Conservation (phyloP, 1,139 yeast species). For the Magnusiomyces suaveolens region DNA sequence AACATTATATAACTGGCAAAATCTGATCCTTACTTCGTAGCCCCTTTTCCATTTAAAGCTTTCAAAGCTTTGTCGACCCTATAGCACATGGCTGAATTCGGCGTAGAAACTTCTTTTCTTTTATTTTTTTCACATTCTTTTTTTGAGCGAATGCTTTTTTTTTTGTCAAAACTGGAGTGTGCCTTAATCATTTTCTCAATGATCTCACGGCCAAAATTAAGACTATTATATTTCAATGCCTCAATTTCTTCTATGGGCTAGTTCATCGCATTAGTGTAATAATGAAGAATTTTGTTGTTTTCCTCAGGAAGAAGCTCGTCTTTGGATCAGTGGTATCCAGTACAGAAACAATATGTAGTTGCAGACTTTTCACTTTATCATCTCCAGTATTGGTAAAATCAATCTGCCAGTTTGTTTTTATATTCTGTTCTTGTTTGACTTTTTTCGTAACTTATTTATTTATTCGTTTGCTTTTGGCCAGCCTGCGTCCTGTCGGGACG, state of each 20-base stretch:
- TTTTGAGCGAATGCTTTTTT: constrained; percentile 86
- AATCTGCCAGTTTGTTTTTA: constrained; percentile 2
- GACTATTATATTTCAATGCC: constrained; percentile 45
- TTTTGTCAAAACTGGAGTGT: constrained; percentile 79
- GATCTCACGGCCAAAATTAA: constrained; percentile 58
- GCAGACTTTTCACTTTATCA: constrained; percentile 7
- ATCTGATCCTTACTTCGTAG: constrained; percentile 28
- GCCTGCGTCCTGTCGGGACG: constrained; percentile 26
- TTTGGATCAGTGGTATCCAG: constrained; percentile 19
- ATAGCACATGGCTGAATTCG: constrained; percentile 74
- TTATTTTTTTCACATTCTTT: constrained; percentile 76
- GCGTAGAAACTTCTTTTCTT: constrained; percentile 82
- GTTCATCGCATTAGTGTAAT: constrained; percentile 71
- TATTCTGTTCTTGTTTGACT: constrained; percentile 18
- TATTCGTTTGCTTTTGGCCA: constrained; percentile 13
- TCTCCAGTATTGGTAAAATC: constrained; percentile 14
- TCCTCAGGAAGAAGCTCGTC: constrained; percentile 30
- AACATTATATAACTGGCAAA: constrained; percentile 66
- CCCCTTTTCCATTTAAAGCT: constrained; percentile 68
- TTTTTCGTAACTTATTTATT: constrained; percentile 28
- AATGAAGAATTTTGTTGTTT: constrained; percentile 61
- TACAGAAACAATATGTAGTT: constrained; percentile 19
- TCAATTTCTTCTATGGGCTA: constrained; percentile 71
- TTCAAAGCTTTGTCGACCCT: constrained; percentile 62
- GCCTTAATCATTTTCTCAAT: constrained; percentile 73